Base-by-base conservation (phyloP, 306 rosid species). In the Citrullus mucosospermus region DNA sequence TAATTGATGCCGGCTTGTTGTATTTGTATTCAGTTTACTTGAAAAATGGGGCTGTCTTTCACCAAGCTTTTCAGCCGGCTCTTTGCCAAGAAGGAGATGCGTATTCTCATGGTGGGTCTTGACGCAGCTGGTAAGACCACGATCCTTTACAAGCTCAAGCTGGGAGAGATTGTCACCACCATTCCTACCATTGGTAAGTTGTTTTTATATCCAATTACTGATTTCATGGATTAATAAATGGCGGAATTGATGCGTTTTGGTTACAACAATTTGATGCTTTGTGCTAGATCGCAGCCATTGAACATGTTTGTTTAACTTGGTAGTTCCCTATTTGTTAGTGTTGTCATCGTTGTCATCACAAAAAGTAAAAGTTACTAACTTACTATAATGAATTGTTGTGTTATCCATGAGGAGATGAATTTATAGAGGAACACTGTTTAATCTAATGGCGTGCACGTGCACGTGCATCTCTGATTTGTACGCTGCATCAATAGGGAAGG, bases 71-170 rank as follows among this genome's bases (percentile, higher is more conserved):
- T 93, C 82, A 88, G 94, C 83, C 92, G 97, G 76, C 78, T 93
- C n/a, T 93, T 93, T 63, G 97, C 97, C 20, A 92, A 92, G 90
- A 92, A 85, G 80, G 97, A 92, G 96, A 92, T 92, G 97, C 91
- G 97, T 56, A 92, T 92, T 43, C 96, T 92, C 43, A 92, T 92
- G 97, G 97, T 92, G 41, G 97, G 97, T 82, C 97, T 92, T 39
- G 97, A 92, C 85, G 97, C 97, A 8, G 97, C 97, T 59, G 97
- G 97, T 92, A 92, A 92, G 88, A 92, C 97, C 48, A 92, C 97
- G 86, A 92, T 90, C 75, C 92, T 92, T 13, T 92, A 92, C 84
- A 92, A 92, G 86, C 96, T 92, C 87, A 92, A 92, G 90, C 92
- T 92, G 62, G 97, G 97, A 55, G 97, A 92, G 83, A 92, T 92